These are phyloP conservation scores for Phytophthora fragariaefolia DNA, from an alignment of 352 stramenopile species.

Conservation along the genomic window DNA sequence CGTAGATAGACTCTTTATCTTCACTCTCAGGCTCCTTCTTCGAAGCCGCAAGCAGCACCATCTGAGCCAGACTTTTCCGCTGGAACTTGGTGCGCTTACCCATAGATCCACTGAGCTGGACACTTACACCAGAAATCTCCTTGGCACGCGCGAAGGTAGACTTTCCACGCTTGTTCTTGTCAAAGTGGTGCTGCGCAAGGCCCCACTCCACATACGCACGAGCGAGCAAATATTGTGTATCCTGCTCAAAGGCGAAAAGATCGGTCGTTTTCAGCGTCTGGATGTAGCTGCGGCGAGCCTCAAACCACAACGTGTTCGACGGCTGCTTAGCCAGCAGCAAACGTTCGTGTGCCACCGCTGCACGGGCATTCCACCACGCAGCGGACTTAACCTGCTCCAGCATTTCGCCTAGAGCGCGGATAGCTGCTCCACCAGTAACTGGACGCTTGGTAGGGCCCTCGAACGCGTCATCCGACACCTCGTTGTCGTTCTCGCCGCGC, in stretches of 20 bases:
- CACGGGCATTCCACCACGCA: slow-evolving; percentile 79
- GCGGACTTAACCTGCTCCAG: slow-evolving; percentile 50
- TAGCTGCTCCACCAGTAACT: slow-evolving; percentile 34
- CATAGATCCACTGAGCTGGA: slow-evolving; percentile 92
- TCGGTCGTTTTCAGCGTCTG: slow-evolving; percentile 40
- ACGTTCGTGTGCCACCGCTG: slow-evolving; percentile 74
- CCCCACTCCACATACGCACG: slow-evolving; percentile 93
- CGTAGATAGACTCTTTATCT: slow-evolving; percentile 60
- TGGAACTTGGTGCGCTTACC: slow-evolving; percentile 97
- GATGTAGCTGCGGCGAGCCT: slow-evolving; percentile 68
- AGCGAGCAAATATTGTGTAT: slow-evolving; percentile 65
- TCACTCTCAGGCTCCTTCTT: slow-evolving; percentile 49
- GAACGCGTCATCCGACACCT: slow-evolving; percentile 50
- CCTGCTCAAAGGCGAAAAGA: slow-evolving; percentile 50
- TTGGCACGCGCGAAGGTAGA: slow-evolving; percentile 89
- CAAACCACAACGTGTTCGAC: slow-evolving; percentile 83
- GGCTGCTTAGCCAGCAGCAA: slow-evolving; percentile 67
- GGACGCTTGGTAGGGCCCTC: slow-evolving; percentile 37
- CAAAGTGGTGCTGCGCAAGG: slow-evolving; percentile 93
- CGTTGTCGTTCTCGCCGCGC: slow-evolving; percentile 41
- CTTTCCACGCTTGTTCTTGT: slow-evolving; percentile 92
- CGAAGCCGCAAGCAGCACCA: slow-evolving; percentile 78
- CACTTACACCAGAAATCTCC: slow-evolving; percentile 78
- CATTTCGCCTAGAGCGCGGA: slow-evolving; percentile 36
- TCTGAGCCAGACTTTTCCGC: slow-evolving; percentile 91